Evolutionary conservation across 129 eudicot species (phyloP).

Genomic region (Centaurea solstitialis): DNA sequence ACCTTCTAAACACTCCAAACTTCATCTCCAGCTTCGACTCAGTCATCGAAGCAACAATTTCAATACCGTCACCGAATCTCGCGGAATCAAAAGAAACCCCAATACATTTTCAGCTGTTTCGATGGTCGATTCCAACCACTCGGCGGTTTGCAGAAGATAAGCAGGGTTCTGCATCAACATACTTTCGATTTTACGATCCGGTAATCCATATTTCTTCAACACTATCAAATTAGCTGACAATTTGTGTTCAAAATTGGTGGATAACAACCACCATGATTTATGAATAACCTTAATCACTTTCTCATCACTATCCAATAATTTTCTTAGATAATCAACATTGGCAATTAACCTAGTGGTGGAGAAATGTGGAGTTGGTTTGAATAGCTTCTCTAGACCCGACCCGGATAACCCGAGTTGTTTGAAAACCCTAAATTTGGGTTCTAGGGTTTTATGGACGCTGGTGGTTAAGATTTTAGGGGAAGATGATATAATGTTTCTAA

Average conservation of each 20-base stretch:
- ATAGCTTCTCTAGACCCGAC: constrained; percentile 19
- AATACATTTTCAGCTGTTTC: constrained; percentile 24
- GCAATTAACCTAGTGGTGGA: constrained; percentile 3
- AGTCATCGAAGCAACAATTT: not conserved
- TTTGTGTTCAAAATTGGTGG: not conserved
- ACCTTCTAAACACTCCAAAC: constrained; percentile 32
- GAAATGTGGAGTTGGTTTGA: not conserved
- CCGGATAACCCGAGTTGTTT: constrained; percentile 30
- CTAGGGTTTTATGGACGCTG: constrained; percentile 35
- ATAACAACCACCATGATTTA: constrained; percentile 21
- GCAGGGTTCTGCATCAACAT: constrained; percentile 15
- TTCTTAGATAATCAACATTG: constrained; percentile 21
- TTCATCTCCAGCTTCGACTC: constrained; percentile 20
- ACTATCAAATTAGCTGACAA: constrained; percentile 10
- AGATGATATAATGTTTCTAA: constrained; percentile 17
- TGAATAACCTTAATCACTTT: constrained; percentile 20
- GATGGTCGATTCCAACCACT: constrained; percentile 21
- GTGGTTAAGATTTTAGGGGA: constrained; percentile 19
- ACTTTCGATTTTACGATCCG: constrained; percentile 8
- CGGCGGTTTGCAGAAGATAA: constrained; percentile 2
- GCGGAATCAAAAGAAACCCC: constrained; percentile 21
- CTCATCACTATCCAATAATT: constrained; percentile 28
- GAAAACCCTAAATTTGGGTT: constrained; percentile 28
- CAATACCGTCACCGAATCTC: constrained; percentile 29
- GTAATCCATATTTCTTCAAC: constrained; percentile 28